Evolutionary conservation across 805 yeast genomes (phyloP), one percentile per base, ranked within the genome.

Genomic region (Hanseniaspora meyeri): DNA sequence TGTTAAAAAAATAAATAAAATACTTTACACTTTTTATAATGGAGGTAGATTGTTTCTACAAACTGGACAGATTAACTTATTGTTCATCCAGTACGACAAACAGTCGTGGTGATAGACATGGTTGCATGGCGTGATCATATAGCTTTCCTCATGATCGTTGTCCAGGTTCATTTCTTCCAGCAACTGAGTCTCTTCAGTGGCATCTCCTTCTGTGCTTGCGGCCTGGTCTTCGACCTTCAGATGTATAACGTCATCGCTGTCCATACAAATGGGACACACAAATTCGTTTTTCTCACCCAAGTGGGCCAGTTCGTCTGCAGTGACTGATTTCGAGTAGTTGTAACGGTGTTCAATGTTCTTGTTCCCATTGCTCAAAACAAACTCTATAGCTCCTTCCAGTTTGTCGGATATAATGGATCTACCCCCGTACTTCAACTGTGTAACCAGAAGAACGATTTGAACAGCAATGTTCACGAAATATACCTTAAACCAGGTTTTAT

Each of bases 21-120:
- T 19, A 17, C 43, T 19, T 10, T 16, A 24, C 7, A 19, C 1
- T 17, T 34, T 3, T 84, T 68, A 87, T 54, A 85, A 71, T 1
- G 96, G 96, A 1, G 97, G 97, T 43, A 91, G 71, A 24, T 87
- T 78, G 57, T 80, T 79, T 64, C 97, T 77, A 69, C 97, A 91
- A 7, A 89, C 90, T 0, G 97, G 97, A 70, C 97, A 91, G 64
- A 89, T 96, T 51, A 91, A 70, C 63, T 89, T 87, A 66, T 87
- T 85, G 66, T 82, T 79, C 96, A 91, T 88, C 97, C 97, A 91
- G 60, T 78, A 80, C 65, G 87, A 95, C 60, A 91, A 72, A 70
- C 97, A 90, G n/a, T 78, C 82, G 1, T 87, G 77, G 65, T 90
- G 97, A 77, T 89, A 91, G 10, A 88, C 80, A 67, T 90, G 97